Conservation (phyloP, 352 stramenopile species). For the Saprolegnia parasitica region DNA sequence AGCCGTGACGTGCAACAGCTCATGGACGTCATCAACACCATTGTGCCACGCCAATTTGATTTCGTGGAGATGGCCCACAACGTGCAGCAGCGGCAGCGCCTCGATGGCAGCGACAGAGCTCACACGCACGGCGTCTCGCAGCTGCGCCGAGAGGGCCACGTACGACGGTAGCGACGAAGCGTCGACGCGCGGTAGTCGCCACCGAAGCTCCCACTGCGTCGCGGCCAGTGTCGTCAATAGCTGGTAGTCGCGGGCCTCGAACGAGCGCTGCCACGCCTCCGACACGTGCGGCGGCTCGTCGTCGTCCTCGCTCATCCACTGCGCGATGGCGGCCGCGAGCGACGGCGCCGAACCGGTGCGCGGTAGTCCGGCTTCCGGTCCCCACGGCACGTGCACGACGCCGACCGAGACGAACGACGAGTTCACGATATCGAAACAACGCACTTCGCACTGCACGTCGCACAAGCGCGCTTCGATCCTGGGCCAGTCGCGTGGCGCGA, state of each 20-base stretch:
- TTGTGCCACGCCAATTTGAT: background rate
- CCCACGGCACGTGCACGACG: conserved; percentile 76
- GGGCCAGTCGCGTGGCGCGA: conserved; percentile 54
- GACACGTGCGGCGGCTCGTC: background rate
- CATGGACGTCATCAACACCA: background rate
- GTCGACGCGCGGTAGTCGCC: conserved; percentile 38
- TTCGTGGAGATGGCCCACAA: background rate
- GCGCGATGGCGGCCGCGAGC: conserved; percentile 6
- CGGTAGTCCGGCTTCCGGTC: background rate
- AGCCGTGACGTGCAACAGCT: background rate
- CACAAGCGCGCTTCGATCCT: conserved; percentile 42
- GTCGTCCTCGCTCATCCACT: background rate
- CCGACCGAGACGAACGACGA: conserved; percentile 46
- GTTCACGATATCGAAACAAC: conserved; percentile 58
- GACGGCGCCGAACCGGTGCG: background rate
- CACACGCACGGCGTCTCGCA: background rate
- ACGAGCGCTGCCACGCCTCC: background rate
- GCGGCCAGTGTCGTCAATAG: background rate
- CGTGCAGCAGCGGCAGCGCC: background rate
- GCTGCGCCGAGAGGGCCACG: background rate
- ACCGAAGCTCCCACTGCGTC: conserved; percentile 63
- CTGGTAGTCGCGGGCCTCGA: background rate
- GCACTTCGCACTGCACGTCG: conserved; percentile 68
- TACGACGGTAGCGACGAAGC: background rate
- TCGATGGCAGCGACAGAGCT: background rate